Conservation (phyloP, 805 yeast species). For the Ogataea methylovora region DNA sequence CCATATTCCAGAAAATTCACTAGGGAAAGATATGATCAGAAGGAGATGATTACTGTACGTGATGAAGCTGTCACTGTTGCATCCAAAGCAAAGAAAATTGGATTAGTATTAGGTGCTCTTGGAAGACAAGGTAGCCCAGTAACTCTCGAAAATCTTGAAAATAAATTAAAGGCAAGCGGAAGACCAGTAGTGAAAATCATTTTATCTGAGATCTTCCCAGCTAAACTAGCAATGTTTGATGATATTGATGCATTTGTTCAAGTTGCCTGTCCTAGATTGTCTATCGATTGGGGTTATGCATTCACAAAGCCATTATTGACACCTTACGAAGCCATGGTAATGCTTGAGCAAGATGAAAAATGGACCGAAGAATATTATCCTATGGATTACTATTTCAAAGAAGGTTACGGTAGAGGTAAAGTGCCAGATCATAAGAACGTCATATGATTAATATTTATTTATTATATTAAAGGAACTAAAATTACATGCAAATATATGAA, state of each 20-base stretch:
- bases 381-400: conserved; percentile 88
- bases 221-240: conserved; percentile 83
- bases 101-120: conserved; percentile 83
- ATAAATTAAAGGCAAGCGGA: conserved; percentile 43
- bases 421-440: conserved; percentile 39
- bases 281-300: conserved; percentile 99
- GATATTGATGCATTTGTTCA: conserved; percentile 94
- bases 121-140: conserved; percentile 91
- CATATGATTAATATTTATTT: background rate
- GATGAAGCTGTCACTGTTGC: conserved; percentile 68
- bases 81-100: conserved; percentile 53
- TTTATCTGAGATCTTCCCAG: conserved; percentile 89
- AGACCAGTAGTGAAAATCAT: conserved; percentile 72
- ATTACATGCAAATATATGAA: too few relatives aligned
- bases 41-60: conserved; percentile 69
- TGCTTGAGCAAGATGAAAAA: conserved; percentile 62
- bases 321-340: conserved; percentile 93
- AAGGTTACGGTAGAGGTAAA: conserved; percentile 89
- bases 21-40: conserved; percentile 79
- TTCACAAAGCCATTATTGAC: conserved; percentile 86
- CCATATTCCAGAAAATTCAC: conserved; percentile 93
- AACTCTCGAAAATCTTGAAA: conserved; percentile 64
- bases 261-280: conserved; percentile 93
- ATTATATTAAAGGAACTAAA: too few relatives aligned
- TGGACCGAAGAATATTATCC: conserved; percentile 71